Evolutionary conservation across 768 basidiomycete species (phyloP).

Genomic region (Leucosporidium creatinivorum): DNA sequence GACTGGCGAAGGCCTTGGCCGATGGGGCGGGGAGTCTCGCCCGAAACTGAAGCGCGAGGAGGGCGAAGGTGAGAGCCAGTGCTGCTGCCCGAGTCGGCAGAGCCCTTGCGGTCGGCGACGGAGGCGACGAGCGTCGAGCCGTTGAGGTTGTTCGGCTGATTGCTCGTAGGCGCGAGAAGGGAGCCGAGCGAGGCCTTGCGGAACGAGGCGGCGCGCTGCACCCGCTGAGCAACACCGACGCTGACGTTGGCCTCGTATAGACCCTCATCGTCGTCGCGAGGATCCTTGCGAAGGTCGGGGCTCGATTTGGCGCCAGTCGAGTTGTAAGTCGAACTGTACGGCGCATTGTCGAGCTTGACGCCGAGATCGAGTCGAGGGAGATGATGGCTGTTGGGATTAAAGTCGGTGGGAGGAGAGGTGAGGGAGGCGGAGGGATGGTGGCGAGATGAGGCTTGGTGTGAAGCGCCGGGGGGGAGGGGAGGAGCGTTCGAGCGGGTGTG

Average conservation of each 20-base stretch:
- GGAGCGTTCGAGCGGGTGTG: neutral
- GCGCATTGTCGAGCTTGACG: conserved; percentile 16
- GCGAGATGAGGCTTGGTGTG: neutral
- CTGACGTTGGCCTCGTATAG: conserved; percentile 8
- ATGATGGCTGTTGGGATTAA: conserved; percentile 2
- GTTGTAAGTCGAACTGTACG: conserved; percentile 16
- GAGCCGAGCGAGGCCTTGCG: conserved; percentile 4
- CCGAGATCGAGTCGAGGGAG: conserved; percentile 23
- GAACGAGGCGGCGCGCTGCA: neutral
- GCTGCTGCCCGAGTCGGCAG: neutral
- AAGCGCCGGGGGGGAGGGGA: neutral
- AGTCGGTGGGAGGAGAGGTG: conserved; percentile 5
- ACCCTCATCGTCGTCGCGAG: neutral
- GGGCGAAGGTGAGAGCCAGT: conserved; percentile 9
- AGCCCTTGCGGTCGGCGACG: neutral
- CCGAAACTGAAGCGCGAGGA: neutral
- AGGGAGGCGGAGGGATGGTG: neutral
- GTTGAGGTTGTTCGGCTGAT: neutral
- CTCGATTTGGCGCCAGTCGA: conserved; percentile 1
- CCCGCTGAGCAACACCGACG: conserved; percentile 10
- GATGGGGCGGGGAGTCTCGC: neutral
- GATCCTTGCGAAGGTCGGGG: neutral
- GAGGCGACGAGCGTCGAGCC: neutral
- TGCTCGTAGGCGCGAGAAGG: neutral
- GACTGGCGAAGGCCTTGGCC: conserved; percentile 1